A percentile compares a stretch with the other conserved stretches of the same genome.
Conservation (phyloP, 768 basidiomycete species). For the Kwoniella bestiolae region DNA sequence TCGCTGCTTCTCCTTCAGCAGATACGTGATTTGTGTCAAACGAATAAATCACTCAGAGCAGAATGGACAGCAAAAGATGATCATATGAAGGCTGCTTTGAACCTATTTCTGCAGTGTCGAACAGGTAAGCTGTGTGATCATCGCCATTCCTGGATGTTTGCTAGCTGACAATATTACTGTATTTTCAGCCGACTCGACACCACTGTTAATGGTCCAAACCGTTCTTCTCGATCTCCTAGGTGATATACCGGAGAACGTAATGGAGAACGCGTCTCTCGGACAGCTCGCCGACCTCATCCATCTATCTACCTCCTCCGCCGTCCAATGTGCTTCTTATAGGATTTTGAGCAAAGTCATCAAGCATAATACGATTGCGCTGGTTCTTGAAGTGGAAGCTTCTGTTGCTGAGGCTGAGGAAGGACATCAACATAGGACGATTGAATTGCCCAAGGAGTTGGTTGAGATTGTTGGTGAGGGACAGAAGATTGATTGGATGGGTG, state of each 20-base stretch:
- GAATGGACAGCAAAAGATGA: slow-evolving; percentile 67
- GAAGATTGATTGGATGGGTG: slow-evolving; percentile 39
- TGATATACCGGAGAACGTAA: slow-evolving; percentile 67
- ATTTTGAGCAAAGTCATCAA: slow-evolving; percentile 72
- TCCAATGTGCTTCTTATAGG: slow-evolving; percentile 78
- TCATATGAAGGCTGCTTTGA: slow-evolving; percentile 66
- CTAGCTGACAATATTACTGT: not conserved
- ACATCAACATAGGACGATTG: slow-evolving; percentile 56
- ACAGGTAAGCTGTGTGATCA: slow-evolving; percentile 32
- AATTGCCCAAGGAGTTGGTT: slow-evolving; percentile 72
- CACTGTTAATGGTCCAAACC: slow-evolving; percentile 67
- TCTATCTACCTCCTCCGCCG: slow-evolving; percentile 64
- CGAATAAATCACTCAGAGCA: slow-evolving; percentile 74
- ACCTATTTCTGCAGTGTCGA: slow-evolving; percentile 62
- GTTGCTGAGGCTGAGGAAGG: slow-evolving; percentile 73
- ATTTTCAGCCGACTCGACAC: slow-evolving; percentile 60
- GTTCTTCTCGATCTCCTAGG: slow-evolving; percentile 71
- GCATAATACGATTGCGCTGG: slow-evolving; percentile 77
- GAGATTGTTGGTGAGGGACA: slow-evolving; percentile 63
- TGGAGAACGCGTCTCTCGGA: slow-evolving; percentile 64
- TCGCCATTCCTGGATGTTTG: too few species aligned
- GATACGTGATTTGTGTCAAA: slow-evolving; percentile 70
- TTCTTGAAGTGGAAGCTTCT: slow-evolving; percentile 70
- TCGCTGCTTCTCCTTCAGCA: slow-evolving; percentile 70
- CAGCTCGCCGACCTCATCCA: slow-evolving; percentile 78